Base-by-base conservation (phyloP, 2,329 filamentous ascomycete genomes). In the Cladosporium sp. region DNA sequence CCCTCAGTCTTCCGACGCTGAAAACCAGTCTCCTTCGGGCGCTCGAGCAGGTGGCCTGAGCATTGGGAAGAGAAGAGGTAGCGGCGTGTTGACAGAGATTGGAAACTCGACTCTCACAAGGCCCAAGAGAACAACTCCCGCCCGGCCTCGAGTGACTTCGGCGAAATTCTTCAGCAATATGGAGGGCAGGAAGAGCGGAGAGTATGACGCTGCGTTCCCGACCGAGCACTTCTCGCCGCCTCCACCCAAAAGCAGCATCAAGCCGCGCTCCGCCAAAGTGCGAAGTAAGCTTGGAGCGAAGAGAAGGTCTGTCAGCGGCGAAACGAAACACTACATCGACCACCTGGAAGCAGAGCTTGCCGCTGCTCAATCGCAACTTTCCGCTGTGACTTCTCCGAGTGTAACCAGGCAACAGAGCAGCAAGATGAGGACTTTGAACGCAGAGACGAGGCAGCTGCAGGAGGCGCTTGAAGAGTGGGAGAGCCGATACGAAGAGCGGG, bases 281-380 rank as follows among this genome's bases (percentile, higher is more conserved):
- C 50, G 55, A 38, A 53, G 54, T n/a, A 62, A 59, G 43, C 57
- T 62, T 39, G 53, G 45, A 29, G 50, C 55, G 29, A 57, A 57
- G 18, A 50, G 61, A 40, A 60, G 64, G 42, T 66, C 64, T n/a
- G 58, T 67, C 15, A 69, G 66, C 53, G 68, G 66, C 46, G 71
- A 74, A 52, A 66, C 68, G 8, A 64, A 69, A 20, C 66, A 69
- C 49, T 75, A 77, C 57, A 73, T 77, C 52, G 72, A 76, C 43
- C 72, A 75, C 57, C 68, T 77, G 11, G 74, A 77, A 50, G 62
- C 65, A 16, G 70, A 76, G 54, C 59, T 77, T 19, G 67, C 67
- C 15, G 62, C 69, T 13, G 64, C 68, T 9, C 68, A 75, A 38
- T 61, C 62, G 7, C 68, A 67, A 49, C 55, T 70, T 30, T 66